Percentiles rank a stretch among this genome's conserved stretches.
These are phyloP conservation scores for Chlamydomonas eustigma DNA, from an alignment of 139 green algal genomes.

Conservation along the genomic window DNA sequence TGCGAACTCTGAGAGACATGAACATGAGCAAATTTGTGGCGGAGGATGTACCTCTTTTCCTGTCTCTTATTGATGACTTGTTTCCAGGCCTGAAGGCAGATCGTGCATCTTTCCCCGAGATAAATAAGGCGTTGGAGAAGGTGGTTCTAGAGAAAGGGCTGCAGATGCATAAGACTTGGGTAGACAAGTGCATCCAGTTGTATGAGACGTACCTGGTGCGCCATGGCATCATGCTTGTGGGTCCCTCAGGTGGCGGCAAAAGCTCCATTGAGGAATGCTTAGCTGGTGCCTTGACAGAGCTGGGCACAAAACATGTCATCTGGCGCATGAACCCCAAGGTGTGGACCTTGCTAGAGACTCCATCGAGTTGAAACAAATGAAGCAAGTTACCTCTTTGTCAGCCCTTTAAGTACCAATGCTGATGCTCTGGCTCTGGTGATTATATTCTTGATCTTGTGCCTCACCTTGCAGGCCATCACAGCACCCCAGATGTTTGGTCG, in stretches of 20 bases:
- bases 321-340: constrained; percentile 91
- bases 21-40: constrained; percentile 98
- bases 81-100: constrained; percentile 79
- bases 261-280: constrained; percentile 81
- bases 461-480: constrained; percentile 86
- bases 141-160: constrained; percentile 52
- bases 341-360: not conserved
- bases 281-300: constrained; percentile 76
- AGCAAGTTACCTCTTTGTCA: too few species aligned
- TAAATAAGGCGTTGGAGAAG: constrained; percentile 43
- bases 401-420: too few species aligned
- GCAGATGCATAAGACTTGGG: constrained; percentile 78
- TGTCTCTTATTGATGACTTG: constrained; percentile 91
- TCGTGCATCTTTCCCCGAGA: constrained; percentile 65
- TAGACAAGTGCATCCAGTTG: constrained; percentile 95
- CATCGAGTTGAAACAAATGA: not conserved
- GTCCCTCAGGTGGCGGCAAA: constrained; percentile 83
- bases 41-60: constrained; percentile 93
- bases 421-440: too few species aligned
- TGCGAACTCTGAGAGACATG: constrained; percentile 84
- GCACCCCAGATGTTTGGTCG: constrained; percentile 83
- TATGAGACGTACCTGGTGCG: constrained; percentile 93
- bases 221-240: constrained; percentile 92
- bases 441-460: constrained; percentile 88
- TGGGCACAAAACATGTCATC: constrained; percentile 85